Base-by-base conservation (phyloP, 2,329 filamentous ascomycete genomes). In the Alternaria consortialis region DNA sequence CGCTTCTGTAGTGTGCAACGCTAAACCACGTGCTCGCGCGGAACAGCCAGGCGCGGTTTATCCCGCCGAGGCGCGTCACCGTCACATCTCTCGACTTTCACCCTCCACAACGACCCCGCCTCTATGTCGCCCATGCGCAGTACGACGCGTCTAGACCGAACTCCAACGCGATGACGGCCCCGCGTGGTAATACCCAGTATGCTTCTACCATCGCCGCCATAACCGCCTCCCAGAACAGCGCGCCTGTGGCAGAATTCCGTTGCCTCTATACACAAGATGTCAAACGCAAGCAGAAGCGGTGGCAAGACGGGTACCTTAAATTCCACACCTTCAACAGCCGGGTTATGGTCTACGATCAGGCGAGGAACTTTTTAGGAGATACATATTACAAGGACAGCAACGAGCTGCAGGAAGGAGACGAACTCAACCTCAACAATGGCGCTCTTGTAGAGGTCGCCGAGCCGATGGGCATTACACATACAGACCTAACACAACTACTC, bases 241-340 rank as follows among this genome's bases (percentile, higher is more conserved):
- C 93, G 2, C 84, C 87, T 0, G 93, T 97, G 39, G 83, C 91
- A 73, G 93, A 96, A 73, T 96, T 90, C 77, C 85, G 87, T 63
- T 97, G 94, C 77, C 88, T 97, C 5, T 97, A 92, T 79, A 96
- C 93, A 2, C 88, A 92, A 74, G 94, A 97, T 74, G 78, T 97
- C 42, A 88, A 89, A 53, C 88, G 92, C 57, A 97, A 97, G 80
- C 89, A 92, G 69, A 97, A 97, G 77, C 85, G 92, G 62, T 97
- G 94, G 94, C 92, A 97, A 73, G 94, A 97, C 89, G 94, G 94
- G 36, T 88, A 88, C 53, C 86, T 97, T 63, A 91, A 90, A 66
- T 97, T 90, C 66, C 94, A 97, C 74, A 90, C 91, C 0, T 97
- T 97, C 86, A 97, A 97, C 81, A 92, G 89, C 74, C 88, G 92